phyloP scores from a whole-genome alignment of 2,329 filamentous ascomycete genomes.

The Talaromyces rugulosus region DNA sequence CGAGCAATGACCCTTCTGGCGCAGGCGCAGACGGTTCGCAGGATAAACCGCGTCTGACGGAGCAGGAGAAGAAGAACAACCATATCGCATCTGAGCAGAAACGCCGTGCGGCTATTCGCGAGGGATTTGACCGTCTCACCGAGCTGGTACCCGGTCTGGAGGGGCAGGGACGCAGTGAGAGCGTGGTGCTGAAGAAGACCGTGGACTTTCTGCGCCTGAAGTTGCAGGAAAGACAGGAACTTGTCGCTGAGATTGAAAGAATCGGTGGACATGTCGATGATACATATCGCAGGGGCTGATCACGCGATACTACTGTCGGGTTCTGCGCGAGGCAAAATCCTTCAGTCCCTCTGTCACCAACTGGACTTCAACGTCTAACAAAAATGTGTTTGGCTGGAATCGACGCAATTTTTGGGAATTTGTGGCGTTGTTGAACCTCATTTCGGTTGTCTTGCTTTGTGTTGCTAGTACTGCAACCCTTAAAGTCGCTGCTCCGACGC shows the following conservation, averaged over 20 bases:
- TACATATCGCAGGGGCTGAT: constrained; percentile 27
- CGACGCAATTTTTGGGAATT: neutral
- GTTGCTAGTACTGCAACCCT: neutral
- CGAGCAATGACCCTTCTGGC: constrained; percentile 17
- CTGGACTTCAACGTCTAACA: neutral
- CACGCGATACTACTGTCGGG: neutral
- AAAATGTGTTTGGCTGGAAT: neutral
- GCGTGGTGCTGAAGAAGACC: constrained; percentile 70
- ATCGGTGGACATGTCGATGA: constrained; percentile 54
- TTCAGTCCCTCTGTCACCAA: neutral
- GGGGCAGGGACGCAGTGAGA: constrained; percentile 80
- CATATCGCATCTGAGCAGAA: constrained; percentile 65
- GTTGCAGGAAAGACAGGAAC: constrained; percentile 53
- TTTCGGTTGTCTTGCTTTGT: neutral
- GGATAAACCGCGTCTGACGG: constrained; percentile 62
- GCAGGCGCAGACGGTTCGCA: constrained; percentile 22
- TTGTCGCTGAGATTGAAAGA: constrained; percentile 58
- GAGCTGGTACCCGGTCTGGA: constrained; percentile 75
- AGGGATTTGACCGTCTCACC: constrained; percentile 77
- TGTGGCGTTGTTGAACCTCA: neutral
- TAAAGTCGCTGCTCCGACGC: neutral
- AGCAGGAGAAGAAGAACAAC: constrained; percentile 69
- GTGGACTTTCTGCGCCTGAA: constrained; percentile 62
- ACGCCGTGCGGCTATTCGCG: constrained; percentile 69
- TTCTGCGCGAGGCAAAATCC: neutral